phyloP scores from a whole-genome alignment of 148 eudicot species.

The Spergularia bocconei region DNA sequence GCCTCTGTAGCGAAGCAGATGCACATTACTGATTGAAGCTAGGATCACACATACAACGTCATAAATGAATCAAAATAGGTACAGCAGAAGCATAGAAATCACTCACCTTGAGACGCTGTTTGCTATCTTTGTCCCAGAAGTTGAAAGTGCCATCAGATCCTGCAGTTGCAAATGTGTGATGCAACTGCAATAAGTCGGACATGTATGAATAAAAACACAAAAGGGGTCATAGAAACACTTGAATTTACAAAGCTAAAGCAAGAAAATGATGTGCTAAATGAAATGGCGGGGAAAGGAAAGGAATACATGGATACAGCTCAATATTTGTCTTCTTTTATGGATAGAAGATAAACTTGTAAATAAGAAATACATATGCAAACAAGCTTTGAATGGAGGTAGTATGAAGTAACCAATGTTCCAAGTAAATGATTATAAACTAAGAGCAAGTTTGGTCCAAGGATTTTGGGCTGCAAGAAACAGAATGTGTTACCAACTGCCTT shows the following conservation, averaged over 20 bases:
- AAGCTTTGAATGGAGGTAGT: not conserved
- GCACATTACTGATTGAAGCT: not conserved
- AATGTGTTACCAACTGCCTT: too few species aligned
- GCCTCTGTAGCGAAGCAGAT: not conserved
- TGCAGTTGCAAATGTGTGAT: constrained; percentile 90
- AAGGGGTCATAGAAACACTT: not conserved
- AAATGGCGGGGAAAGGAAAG: not conserved
- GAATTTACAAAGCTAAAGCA: not conserved
- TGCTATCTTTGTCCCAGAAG: constrained; percentile 98
- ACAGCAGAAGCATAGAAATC: not conserved
- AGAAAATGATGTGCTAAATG: constrained; percentile 5
- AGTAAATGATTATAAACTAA: not conserved
- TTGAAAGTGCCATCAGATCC: constrained; percentile 95
- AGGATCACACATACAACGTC: not conserved
- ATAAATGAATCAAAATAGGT: not conserved
- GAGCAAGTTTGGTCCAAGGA: too few species aligned
- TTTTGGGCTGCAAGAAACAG: too few species aligned
- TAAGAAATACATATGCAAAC: not conserved
- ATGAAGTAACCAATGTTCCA: not conserved
- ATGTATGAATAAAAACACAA: not conserved
- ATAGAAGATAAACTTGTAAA: not conserved
- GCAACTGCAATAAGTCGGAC: constrained; percentile 41
- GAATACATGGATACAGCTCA: not conserved
- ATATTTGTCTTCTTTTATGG: not conserved
- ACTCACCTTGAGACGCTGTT: constrained; percentile 87